Evolutionary conservation across 1,284 basidiomycete genomes (phyloP).

Genomic region (Marasmius sp.): DNA sequence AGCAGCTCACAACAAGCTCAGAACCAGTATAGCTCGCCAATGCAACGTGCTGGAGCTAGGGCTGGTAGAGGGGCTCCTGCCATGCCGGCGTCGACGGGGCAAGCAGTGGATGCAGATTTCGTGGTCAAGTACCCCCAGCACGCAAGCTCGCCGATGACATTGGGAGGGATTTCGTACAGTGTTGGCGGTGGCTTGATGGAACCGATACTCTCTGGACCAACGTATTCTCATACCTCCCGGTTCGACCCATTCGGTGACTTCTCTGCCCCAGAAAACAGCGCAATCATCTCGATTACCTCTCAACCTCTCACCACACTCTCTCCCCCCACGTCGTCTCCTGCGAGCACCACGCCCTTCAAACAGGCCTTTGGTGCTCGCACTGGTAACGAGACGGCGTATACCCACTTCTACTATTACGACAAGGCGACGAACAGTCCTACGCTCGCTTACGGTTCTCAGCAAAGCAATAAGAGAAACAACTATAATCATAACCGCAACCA

Average conservation of each 20-base stretch:
- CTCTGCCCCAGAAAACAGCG: background rate
- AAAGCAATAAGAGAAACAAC: background rate
- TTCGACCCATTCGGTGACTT: slow-evolving; percentile 14
- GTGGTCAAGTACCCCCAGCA: background rate
- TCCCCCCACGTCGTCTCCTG: background rate
- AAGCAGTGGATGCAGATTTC: background rate
- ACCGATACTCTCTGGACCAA: background rate
- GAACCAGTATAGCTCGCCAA: slow-evolving; percentile 7
- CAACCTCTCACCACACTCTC: background rate
- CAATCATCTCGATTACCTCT: background rate
- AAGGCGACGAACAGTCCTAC: slow-evolving; percentile 11
- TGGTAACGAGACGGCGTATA: slow-evolving; percentile 7
- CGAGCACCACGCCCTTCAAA: background rate
- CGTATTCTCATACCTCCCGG: slow-evolving; percentile 6
- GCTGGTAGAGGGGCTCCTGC: background rate
- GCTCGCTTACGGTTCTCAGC: slow-evolving; percentile 10
- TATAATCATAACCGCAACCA: background rate
- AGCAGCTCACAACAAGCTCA: slow-evolving; percentile 5
- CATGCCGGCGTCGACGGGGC: background rate
- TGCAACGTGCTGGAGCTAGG: slow-evolving; percentile 2
- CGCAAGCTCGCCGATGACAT: background rate
- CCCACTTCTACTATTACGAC: slow-evolving; percentile 15
- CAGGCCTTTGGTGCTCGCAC: background rate
- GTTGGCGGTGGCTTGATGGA: background rate
- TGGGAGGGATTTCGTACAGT: background rate